phyloP scores from a whole-genome alignment of 2,329 filamentous ascomycete species.

The Aspergillus piperis region DNA sequence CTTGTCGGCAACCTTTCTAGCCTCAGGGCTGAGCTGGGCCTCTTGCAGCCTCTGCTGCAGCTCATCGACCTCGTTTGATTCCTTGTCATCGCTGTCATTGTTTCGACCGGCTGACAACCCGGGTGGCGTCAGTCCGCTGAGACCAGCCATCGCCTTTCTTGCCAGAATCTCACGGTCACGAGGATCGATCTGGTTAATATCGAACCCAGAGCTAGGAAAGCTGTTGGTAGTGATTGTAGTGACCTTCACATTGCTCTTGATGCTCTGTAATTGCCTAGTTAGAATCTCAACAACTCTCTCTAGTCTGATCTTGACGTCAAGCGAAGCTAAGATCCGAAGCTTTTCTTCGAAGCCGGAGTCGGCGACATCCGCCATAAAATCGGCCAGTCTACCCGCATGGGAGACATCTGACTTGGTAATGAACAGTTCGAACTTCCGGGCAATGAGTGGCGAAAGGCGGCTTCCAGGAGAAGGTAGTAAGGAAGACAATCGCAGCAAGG shows the following conservation, averaged over 20 bases:
- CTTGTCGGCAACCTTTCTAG: slow-evolving; percentile 83
- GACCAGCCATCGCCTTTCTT: slow-evolving; percentile 45
- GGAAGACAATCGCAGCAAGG: slow-evolving; percentile 79
- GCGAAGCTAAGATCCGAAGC: slow-evolving; percentile 76
- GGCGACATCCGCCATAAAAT: slow-evolving; percentile 95
- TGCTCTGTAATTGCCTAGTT: slow-evolving; percentile 74
- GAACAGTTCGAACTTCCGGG: slow-evolving; percentile 80
- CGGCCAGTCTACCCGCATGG: slow-evolving; percentile 83
- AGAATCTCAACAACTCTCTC: slow-evolving; percentile 81
- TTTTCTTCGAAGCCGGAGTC: slow-evolving; percentile 90
- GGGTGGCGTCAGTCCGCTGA: slow-evolving; percentile 45
- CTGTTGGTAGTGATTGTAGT: slow-evolving; percentile 72
- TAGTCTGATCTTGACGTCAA: slow-evolving; percentile 76
- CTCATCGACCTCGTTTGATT: slow-evolving; percentile 86
- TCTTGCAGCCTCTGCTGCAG: slow-evolving; percentile 83
- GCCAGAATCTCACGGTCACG: slow-evolving; percentile 48
- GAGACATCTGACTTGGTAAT: slow-evolving; percentile 78
- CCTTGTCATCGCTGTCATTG: slow-evolving; percentile 68
- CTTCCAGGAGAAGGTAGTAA: slow-evolving; percentile 72
- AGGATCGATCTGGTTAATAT: slow-evolving; percentile 54
- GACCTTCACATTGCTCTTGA: slow-evolving; percentile 86
- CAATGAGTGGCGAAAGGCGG: slow-evolving; percentile 77
- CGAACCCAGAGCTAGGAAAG: slow-evolving; percentile 61
- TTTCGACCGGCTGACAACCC: slow-evolving; percentile 49
- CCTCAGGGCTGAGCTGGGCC: slow-evolving; percentile 79